phyloP scores from a whole-genome alignment of 1,284 basidiomycete species.

The Anthracocystis setariae region DNA sequence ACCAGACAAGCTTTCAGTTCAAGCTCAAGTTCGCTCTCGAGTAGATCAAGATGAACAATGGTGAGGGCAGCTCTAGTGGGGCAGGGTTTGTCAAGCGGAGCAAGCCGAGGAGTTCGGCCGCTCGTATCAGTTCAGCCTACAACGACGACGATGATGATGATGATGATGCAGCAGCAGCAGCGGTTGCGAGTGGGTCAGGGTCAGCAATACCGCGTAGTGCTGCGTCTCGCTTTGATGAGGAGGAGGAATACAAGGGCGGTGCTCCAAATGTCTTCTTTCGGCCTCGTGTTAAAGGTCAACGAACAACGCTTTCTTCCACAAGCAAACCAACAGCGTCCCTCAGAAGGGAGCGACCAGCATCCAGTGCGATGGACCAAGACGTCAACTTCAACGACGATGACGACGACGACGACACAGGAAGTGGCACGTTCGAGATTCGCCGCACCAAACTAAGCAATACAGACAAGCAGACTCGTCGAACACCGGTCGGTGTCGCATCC shows the following conservation, averaged over 20 bases:
- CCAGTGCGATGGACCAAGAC: slow-evolving; percentile 3
- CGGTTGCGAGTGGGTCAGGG: not conserved
- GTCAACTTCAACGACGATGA: not conserved
- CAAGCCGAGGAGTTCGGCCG: slow-evolving; percentile 28
- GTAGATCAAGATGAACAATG: slow-evolving; percentile 16
- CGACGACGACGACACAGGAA: slow-evolving; percentile 11
- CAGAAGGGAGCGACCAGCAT: not conserved
- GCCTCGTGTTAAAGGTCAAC: slow-evolving; percentile 12
- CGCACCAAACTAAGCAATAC: slow-evolving; percentile 19
- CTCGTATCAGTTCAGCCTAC: slow-evolving; percentile 22
- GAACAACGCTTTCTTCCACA: slow-evolving; percentile 5
- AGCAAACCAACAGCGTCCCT: not conserved
- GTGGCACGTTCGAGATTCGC: slow-evolving; percentile 23
- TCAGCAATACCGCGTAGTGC: not conserved
- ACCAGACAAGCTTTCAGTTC: not conserved
- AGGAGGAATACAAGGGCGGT: slow-evolving; percentile 7
- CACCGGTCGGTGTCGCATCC: not conserved
- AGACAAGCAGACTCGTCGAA: slow-evolving; percentile 14
- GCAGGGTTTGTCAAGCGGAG: slow-evolving; percentile 37
- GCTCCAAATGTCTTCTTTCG: slow-evolving; percentile 26
- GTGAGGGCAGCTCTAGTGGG: not conserved
- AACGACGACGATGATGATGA: slow-evolving; percentile 20
- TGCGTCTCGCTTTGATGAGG: not conserved
- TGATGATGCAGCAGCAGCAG: slow-evolving; percentile 1
- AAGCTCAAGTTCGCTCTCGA: not conserved